Conservation (phyloP, 108 stramenopile species). For the Stephanodiscus minutulus region DNA sequence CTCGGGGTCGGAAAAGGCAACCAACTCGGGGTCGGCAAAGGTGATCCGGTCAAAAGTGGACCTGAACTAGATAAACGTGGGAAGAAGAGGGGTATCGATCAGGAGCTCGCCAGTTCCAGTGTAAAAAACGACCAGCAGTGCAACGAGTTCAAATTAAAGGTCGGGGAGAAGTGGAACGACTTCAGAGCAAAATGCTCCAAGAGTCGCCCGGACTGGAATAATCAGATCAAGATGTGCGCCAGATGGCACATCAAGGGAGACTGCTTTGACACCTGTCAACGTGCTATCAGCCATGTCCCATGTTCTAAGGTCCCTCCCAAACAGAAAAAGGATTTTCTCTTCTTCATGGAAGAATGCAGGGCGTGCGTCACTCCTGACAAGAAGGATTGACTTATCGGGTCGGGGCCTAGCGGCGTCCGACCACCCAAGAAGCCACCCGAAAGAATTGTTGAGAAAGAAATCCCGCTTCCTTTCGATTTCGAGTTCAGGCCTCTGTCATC, state of each 20-base stretch:
- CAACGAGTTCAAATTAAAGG: neutral
- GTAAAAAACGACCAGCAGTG: neutral
- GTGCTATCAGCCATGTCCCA: neutral
- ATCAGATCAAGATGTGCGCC: neutral
- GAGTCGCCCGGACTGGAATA: neutral
- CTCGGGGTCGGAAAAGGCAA: neutral
- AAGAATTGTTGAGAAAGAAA: neutral
- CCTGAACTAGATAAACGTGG: no score
- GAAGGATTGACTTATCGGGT: neutral
- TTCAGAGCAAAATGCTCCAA: neutral
- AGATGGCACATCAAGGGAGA: constrained; percentile 2
- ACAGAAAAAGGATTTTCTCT: neutral
- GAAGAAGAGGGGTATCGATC: neutral
- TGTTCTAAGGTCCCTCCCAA: neutral
- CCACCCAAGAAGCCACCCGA: neutral
- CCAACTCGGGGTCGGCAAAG: neutral
- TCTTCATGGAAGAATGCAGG: neutral
- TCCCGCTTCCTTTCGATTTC: no score
- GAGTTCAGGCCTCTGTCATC: no score
- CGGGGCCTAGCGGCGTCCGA: no score
- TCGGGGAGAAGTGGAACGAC: neutral
- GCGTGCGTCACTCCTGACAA: no score
- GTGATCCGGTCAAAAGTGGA: neutral
- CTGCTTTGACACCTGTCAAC: neutral
- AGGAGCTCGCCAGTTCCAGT: neutral